Conservation (phyloP, 306 rosid species). For the Medicago arabica region DNA sequence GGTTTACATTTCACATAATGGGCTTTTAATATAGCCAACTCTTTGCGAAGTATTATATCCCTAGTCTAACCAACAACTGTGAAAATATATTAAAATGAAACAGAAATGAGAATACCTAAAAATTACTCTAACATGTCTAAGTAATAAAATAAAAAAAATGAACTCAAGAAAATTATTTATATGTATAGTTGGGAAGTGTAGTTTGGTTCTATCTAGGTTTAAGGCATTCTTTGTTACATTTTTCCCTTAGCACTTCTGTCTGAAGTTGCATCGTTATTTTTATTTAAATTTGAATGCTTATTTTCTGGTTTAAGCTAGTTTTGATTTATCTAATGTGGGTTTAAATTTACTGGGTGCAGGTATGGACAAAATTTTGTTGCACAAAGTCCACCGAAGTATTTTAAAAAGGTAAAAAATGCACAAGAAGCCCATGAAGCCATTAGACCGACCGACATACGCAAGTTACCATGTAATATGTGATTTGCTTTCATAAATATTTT, state of each 20-base stretch:
- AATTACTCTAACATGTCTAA: neutral
- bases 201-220: constrained; percentile 10
- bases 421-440: constrained; percentile 99
- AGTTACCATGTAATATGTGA: constrained; percentile 74
- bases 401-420: constrained; percentile 97
- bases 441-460: constrained; percentile 86
- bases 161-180: neutral
- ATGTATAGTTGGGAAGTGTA: constrained; percentile 16
- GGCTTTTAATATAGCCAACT: constrained; percentile 8
- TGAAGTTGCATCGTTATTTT: constrained; percentile 4
- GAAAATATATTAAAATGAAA: constrained; percentile 6
- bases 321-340: constrained; percentile 21
- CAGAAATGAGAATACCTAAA: neutral
- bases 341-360: constrained; percentile 60
- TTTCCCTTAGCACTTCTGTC: constrained; percentile 8
- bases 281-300: constrained; percentile 28
- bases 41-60: neutral
- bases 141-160: neutral
- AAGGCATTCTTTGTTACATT: constrained; percentile 3
- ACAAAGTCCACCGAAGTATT: constrained; percentile 67
- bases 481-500: constrained; percentile 36
- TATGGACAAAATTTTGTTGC: constrained; percentile 77
- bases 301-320: constrained; percentile 21
- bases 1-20: neutral
- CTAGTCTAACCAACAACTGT: constrained; percentile 6